A percentile compares a stretch with the other conserved stretches of the same genome.
These are phyloP conservation scores for Vitis rupestris DNA, from an alignment of 164 flowering plant genomes.

Conservation along the genomic window DNA sequence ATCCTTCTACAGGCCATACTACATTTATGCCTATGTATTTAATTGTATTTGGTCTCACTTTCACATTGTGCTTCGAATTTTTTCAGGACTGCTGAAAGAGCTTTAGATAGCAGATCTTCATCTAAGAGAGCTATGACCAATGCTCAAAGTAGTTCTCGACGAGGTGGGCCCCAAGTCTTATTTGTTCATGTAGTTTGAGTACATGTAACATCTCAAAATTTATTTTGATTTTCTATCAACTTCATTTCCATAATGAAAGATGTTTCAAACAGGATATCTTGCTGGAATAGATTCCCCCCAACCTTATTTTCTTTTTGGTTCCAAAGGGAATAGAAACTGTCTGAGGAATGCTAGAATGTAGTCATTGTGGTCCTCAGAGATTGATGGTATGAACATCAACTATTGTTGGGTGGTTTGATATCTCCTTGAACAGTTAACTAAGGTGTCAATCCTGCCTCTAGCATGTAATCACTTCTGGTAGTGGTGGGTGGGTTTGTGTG, in stretches of 20 bases:
- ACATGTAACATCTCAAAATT: not conserved
- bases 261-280: not conserved
- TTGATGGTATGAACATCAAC: no score
- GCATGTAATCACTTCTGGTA: no score
- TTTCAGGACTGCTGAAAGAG: constrained; percentile 66
- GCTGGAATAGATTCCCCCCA: not conserved
- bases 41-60: not conserved
- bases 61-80: not conserved
- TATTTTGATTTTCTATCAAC: not conserved
- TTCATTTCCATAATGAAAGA: not conserved
- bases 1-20: no score
- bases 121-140: constrained; percentile 51
- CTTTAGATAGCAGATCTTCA: constrained; percentile 53
- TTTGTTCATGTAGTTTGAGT: constrained; percentile 3
- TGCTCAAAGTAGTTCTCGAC: constrained; percentile 29
- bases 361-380: not conserved
- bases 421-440: no score
- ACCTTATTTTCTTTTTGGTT: not conserved
- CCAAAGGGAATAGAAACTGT: not conserved
- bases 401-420: no score
- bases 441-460: no score
- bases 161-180: constrained; percentile 29
- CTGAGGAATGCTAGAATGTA: not conserved
- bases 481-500: no score
- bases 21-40: not conserved